These are phyloP conservation scores for Nicotiana otophora DNA, from an alignment of 257 asterid species.

Conservation along the genomic window DNA sequence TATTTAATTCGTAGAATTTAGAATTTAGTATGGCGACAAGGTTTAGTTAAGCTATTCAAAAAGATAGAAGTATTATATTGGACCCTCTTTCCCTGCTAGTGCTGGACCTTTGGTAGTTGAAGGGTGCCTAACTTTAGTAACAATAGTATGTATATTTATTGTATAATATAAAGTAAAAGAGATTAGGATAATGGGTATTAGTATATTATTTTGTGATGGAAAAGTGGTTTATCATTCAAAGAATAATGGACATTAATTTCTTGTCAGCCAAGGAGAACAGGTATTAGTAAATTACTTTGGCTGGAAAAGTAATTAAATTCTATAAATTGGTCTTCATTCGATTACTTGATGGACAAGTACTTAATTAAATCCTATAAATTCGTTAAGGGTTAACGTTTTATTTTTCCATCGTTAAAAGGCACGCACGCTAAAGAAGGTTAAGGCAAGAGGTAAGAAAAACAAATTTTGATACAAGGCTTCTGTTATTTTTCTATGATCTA, in stretches of 20 bases:
- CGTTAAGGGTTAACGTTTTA: too few relatives aligned
- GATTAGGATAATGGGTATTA: not conserved
- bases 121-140: not conserved
- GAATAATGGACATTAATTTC: not conserved
- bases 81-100: not conserved
- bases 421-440: too few relatives aligned
- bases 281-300: not conserved
- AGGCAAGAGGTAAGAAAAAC: too few relatives aligned
- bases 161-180: not conserved
- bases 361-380: too few relatives aligned
- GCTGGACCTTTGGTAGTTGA: not conserved
- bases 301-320: not conserved
- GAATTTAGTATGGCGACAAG: not conserved
- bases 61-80: not conserved
- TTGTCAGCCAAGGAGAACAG: not conserved
- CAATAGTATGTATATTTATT: too few relatives aligned
- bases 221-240: not conserved
- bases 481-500: too few relatives aligned
- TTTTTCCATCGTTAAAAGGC: too few relatives aligned
- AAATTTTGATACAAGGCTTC: too few relatives aligned
- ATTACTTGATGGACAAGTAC: too few relatives aligned
- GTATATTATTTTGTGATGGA: not conserved
- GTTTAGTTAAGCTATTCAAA: not conserved
- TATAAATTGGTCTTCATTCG: too few relatives aligned
- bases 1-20: too few relatives aligned